phyloP scores from a whole-genome alignment of 768 basidiomycete species.

The Amanita phalloides region DNA sequence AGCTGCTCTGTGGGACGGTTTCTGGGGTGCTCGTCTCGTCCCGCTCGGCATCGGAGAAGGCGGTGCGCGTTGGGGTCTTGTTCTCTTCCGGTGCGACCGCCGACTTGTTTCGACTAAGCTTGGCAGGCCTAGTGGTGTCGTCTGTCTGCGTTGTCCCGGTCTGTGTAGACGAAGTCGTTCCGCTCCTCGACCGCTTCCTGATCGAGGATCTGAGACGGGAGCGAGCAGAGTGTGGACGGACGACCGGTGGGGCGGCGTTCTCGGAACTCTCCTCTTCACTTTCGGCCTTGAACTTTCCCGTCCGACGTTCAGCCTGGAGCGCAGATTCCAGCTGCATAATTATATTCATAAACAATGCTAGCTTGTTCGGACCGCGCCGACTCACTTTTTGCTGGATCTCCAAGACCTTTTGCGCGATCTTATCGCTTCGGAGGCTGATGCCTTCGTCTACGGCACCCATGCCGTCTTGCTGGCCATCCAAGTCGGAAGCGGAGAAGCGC shows the following conservation, averaged over 20 bases:
- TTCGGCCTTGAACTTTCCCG: constrained; percentile 30
- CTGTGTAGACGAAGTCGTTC: constrained; percentile 54
- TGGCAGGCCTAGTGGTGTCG: constrained; percentile 16
- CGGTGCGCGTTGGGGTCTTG: constrained; percentile 30
- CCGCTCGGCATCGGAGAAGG: constrained; percentile 25
- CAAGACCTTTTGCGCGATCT: constrained; percentile 78
- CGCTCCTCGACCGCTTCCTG: constrained; percentile 43
- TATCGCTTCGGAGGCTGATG: constrained; percentile 76
- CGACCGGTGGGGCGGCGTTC: constrained; percentile 23
- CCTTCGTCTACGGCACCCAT: constrained; percentile 84
- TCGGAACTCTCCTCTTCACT: constrained; percentile 53
- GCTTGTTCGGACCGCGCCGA: constrained; percentile 5
- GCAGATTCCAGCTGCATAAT: constrained; percentile 61
- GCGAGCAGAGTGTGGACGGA: constrained; percentile 27
- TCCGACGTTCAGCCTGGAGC: constrained; percentile 46
- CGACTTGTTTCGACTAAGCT: constrained; percentile 9
- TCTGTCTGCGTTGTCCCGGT: constrained; percentile 20
- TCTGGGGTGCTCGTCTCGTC: constrained; percentile 25
- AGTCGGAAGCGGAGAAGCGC: constrained; percentile 65
- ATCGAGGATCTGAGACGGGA: constrained; percentile 18
- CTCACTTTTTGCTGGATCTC: constrained; percentile 87
- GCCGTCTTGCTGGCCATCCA: constrained; percentile 58
- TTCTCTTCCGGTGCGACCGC: constrained; percentile 19
- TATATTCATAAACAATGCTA: background rate
- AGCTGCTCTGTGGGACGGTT: constrained; percentile 19